These are phyloP conservation scores for Termitomyces sp. DNA, from an alignment of 768 basidiomycete species.

Conservation along the genomic window DNA sequence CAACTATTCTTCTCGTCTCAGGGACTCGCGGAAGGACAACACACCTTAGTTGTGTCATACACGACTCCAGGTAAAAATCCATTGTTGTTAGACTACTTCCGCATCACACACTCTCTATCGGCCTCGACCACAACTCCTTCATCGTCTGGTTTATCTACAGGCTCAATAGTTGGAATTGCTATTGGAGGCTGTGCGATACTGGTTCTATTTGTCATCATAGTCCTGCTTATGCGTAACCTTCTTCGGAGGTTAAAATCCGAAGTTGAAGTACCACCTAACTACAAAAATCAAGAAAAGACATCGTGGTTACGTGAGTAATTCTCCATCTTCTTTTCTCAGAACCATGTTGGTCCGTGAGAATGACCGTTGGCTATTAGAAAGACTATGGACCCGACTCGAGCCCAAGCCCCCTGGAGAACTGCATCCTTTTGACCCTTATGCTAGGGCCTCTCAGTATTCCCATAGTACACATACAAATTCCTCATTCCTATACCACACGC, in stretches of 20 bases:
- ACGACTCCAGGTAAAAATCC: neutral
- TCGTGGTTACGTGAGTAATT: neutral
- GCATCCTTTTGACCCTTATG: conserved; percentile 1
- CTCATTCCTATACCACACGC: neutral
- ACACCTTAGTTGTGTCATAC: conserved; percentile 2
- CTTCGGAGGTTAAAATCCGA: neutral
- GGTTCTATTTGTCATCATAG: conserved; percentile 1
- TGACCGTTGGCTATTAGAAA: neutral
- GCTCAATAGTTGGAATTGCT: conserved; percentile 4
- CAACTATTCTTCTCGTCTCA: conserved; percentile 1
- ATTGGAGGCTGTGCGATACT: conserved; percentile 3
- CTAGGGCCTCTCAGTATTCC: neutral
- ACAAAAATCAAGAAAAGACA: neutral
- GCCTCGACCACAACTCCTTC: neutral
- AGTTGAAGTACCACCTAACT: neutral
- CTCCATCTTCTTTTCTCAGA: neutral
- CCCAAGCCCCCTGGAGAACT: neutral
- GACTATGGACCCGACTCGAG: neutral
- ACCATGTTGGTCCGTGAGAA: neutral
- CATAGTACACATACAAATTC: neutral
- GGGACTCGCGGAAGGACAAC: neutral
- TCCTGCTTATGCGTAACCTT: neutral
- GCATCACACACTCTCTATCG: neutral
- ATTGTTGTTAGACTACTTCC: conserved; percentile 7
- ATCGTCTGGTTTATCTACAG: neutral